Percentiles rank a stretch among this genome's conserved stretches.
phyloP scores from a whole-genome alignment of 176 grass and related monocot species.

The Poa annua region DNA sequence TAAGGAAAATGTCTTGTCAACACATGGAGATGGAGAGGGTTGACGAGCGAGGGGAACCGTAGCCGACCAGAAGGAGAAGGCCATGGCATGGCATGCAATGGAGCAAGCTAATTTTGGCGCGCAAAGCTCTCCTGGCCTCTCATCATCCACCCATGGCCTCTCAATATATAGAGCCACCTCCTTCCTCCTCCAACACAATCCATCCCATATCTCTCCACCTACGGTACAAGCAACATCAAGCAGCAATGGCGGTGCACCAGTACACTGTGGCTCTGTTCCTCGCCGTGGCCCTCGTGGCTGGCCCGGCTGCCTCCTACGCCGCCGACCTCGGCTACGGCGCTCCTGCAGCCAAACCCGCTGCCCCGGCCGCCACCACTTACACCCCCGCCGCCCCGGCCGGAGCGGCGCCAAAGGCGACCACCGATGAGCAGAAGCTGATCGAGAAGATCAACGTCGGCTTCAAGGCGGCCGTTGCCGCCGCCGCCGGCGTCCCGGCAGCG shows the following conservation, averaged over 20 bases:
- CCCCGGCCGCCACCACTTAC: background rate
- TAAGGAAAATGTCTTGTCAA: no score
- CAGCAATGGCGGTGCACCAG: slow-evolving; percentile 11
- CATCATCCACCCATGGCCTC: background rate
- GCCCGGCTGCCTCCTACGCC: background rate
- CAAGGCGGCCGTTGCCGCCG: slow-evolving; percentile 4
- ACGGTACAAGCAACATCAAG: background rate
- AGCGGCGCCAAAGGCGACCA: slow-evolving; percentile 10
- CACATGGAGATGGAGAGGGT: no score
- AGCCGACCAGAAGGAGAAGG: no score
- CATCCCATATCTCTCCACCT: background rate
- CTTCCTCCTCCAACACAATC: slow-evolving; percentile 2
- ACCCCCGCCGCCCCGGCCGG: background rate
- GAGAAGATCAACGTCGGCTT: slow-evolving; percentile 26
- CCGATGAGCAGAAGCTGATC: slow-evolving; percentile 24
- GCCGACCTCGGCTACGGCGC: background rate
- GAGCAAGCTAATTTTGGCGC: background rate
- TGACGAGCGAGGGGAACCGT: no score
- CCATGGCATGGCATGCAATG: background rate
- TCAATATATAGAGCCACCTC: background rate
- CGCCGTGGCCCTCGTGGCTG: slow-evolving; percentile 5
- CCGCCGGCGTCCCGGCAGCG: background rate
- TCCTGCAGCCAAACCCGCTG: background rate
- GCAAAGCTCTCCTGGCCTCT: slow-evolving; percentile 11
- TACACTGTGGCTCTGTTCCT: background rate